These are phyloP conservation scores for Fusarium dimerum DNA, from an alignment of 2,329 filamentous ascomycete genomes.

Conservation along the genomic window DNA sequence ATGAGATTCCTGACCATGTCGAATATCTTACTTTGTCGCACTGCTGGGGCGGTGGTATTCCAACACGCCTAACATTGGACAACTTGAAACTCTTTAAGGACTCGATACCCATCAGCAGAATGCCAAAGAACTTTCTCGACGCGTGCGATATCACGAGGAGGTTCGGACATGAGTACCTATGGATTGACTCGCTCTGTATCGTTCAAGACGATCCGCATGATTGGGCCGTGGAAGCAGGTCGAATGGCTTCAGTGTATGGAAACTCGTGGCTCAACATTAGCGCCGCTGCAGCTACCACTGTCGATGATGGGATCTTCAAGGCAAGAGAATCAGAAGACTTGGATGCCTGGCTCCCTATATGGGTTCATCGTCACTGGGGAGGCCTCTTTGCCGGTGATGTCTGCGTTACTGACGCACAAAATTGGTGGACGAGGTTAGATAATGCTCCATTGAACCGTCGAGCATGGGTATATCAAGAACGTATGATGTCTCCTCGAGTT, in stretches of 20 bases:
- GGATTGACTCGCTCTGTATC: conserved; percentile 20
- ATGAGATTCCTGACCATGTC: background rate
- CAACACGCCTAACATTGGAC: conserved; percentile 1
- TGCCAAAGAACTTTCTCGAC: conserved; percentile 8
- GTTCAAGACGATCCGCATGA: conserved; percentile 14
- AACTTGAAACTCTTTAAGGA: conserved; percentile 1
- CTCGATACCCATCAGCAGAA: background rate
- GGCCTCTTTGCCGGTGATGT: background rate
- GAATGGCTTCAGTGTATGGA: conserved; percentile 4
- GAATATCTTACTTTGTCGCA: conserved; percentile 12
- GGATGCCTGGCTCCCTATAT: conserved; percentile 1
- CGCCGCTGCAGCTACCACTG: background rate
- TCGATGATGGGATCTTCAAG: conserved; percentile 1
- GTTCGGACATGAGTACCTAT: conserved; percentile 12
- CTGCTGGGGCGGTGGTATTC: background rate
- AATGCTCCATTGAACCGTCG: conserved; percentile 7
- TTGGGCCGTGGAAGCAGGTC: conserved; percentile 4
- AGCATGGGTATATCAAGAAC: conserved; percentile 14
- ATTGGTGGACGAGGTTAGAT: conserved; percentile 8
- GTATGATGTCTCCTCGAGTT: conserved; percentile 5
- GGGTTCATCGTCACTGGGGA: conserved; percentile 1
- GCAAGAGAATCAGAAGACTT: background rate
- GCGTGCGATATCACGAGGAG: background rate
- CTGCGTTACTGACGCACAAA: conserved; percentile 2
- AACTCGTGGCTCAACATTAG: conserved; percentile 9